Evolutionary conservation across 495 filamentous ascomycete species (phyloP).

Genomic region (Hyaloscypha finlandica): DNA sequence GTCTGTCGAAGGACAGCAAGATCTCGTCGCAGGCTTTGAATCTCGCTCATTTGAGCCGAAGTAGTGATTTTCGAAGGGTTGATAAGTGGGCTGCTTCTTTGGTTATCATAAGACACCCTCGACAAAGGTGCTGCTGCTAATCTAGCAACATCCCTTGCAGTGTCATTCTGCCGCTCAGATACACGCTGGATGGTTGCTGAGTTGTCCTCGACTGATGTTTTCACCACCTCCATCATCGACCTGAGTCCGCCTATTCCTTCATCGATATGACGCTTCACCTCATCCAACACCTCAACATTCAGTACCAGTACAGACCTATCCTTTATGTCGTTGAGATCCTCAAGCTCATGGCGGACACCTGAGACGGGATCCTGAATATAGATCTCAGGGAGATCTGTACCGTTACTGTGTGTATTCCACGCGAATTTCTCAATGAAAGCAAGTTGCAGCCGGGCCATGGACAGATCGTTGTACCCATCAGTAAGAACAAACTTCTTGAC

Average conservation of each 20-base stretch:
- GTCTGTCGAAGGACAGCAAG: conserved; percentile 92
- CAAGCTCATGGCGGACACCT: conserved; percentile 91
- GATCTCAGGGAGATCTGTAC: conserved; percentile 90
- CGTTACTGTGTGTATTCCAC: conserved; percentile 95
- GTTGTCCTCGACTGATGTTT: conserved; percentile 77
- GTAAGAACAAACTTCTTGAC: conserved; percentile 94
- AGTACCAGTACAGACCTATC: conserved; percentile 91
- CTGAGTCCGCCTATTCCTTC: conserved; percentile 83
- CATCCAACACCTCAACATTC: conserved; percentile 92
- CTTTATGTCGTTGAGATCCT: conserved; percentile 93
- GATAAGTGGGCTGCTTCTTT: conserved; percentile 17
- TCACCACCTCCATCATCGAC: conserved; percentile 77
- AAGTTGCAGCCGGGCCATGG: conserved; percentile 83
- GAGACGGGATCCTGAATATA: conserved; percentile 96
- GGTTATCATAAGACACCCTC: conserved; percentile 14
- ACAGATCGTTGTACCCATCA: conserved; percentile 79
- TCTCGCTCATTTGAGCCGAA: conserved; percentile 63
- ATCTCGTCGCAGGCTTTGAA: conserved; percentile 84
- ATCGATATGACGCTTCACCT: conserved; percentile 95
- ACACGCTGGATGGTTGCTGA: conserved; percentile 77
- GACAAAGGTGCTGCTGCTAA: conserved; percentile 49
- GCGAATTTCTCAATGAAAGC: conserved; percentile 99
- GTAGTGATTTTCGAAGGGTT: conserved; percentile 28
- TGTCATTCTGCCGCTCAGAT: conserved; percentile 88
- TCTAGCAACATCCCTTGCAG: conserved; percentile 86